Percentiles rank a stretch among this genome's conserved stretches.
These are phyloP conservation scores for Myotisia sp. DNA, from an alignment of 2,329 filamentous ascomycete genomes.

Conservation along the genomic window DNA sequence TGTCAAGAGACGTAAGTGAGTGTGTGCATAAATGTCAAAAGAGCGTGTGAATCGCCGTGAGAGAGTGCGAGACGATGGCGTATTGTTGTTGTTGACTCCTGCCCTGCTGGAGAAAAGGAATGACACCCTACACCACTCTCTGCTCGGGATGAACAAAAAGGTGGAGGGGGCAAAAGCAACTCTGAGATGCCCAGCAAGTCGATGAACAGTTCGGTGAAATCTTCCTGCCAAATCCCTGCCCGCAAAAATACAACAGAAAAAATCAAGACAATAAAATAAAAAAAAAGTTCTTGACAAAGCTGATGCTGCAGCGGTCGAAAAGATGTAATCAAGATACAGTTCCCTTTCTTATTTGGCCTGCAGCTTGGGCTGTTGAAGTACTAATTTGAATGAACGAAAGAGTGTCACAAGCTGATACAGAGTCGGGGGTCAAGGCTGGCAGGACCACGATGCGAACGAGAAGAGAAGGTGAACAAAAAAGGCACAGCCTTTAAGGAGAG, in stretches of 20 bases:
- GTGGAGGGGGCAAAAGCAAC: not conserved
- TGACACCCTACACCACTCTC: not conserved
- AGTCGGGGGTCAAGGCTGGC: too few relatives aligned
- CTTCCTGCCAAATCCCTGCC: not conserved
- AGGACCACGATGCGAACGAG: too few relatives aligned
- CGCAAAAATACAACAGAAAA: not conserved
- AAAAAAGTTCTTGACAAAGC: not conserved
- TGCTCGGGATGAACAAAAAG: too few relatives aligned
- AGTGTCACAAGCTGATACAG: too few relatives aligned
- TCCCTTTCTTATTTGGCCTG: too few relatives aligned
- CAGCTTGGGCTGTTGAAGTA: too few relatives aligned
- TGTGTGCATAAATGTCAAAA: too few relatives aligned
- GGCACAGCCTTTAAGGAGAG: conserved; percentile 1
- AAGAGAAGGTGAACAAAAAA: not conserved
- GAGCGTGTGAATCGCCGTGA: too few relatives aligned
- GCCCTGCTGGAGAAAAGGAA: not conserved
- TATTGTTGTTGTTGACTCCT: too few relatives aligned
- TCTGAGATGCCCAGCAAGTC: not conserved
- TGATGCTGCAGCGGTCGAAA: not conserved
- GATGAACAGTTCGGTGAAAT: not conserved
- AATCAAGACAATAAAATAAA: not conserved
- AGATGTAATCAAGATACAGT: not conserved
- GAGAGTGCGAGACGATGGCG: too few relatives aligned
- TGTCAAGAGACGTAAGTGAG: too few relatives aligned
- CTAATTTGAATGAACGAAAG: too few relatives aligned